These are phyloP conservation scores for Triangularia setosa DNA, from an alignment of 2,329 filamentous ascomycete species.

Conservation along the genomic window DNA sequence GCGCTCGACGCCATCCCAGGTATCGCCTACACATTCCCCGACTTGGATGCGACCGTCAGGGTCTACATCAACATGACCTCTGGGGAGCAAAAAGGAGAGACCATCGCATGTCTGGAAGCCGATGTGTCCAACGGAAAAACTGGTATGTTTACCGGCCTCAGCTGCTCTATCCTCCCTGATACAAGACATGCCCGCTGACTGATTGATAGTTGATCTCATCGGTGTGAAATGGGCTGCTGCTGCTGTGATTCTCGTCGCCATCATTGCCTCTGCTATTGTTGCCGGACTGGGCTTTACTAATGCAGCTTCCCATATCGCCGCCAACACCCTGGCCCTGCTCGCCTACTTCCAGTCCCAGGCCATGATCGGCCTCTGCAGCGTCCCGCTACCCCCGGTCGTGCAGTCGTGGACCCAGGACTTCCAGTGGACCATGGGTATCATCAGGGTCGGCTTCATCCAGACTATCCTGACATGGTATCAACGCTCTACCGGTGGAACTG, in stretches of 20 bases:
- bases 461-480: constrained; percentile 84
- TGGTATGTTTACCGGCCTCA: constrained; percentile 7
- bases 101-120: constrained; percentile 75
- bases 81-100: constrained; percentile 41
- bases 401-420: constrained; percentile 88
- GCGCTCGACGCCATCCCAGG: constrained; percentile 63
- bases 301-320: constrained; percentile 80
- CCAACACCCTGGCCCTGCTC: constrained; percentile 79
- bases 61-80: constrained; percentile 67
- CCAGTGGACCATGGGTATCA: constrained; percentile 89
- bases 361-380: constrained; percentile 72
- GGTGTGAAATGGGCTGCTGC: constrained; percentile 79
- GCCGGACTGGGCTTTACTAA: constrained; percentile 82
- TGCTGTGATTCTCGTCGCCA: constrained; percentile 69
- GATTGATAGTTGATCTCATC: constrained; percentile 61
- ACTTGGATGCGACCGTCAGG: constrained; percentile 73
- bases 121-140: constrained; percentile 79
- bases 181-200: constrained; percentile 9
- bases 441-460: constrained; percentile 73
- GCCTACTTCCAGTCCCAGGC: constrained; percentile 85
- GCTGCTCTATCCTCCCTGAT: not conserved
- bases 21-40: constrained; percentile 78
- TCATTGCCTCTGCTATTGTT: constrained; percentile 74
- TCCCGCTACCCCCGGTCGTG: constrained; percentile 74
- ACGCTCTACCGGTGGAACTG: constrained; percentile 74